These are phyloP conservation scores for Saturnispora sanitii DNA, from an alignment of 805 yeast species.

Conservation along the genomic window DNA sequence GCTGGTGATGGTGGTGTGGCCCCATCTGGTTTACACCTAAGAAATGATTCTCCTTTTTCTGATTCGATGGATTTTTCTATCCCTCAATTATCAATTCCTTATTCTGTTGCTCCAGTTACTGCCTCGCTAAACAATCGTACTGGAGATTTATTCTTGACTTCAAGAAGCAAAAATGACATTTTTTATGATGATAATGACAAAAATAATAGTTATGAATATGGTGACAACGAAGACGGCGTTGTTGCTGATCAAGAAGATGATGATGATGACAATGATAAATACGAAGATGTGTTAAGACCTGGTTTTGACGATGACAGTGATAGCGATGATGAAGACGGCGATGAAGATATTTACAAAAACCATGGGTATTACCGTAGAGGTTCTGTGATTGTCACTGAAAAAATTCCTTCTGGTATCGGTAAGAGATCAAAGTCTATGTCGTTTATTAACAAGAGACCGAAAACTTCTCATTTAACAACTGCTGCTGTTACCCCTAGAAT, in stretches of 20 bases:
- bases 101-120: conserved; percentile 69
- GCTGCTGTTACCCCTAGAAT: conserved; percentile 80
- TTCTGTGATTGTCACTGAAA: conserved; percentile 28
- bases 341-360: conserved; percentile 17
- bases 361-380: conserved; percentile 24
- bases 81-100: conserved; percentile 46
- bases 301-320: conserved; percentile 26
- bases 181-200: conserved; percentile 4
- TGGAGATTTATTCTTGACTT: not conserved
- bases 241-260: conserved; percentile 12
- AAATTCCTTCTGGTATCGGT: conserved; percentile 31
- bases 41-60: conserved; percentile 22
- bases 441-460: conserved; percentile 43
- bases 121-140: conserved; percentile 36
- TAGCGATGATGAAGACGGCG: conserved; percentile 33
- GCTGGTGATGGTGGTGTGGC: conserved; percentile 13
- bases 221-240: conserved; percentile 8
- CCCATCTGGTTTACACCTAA: conserved; percentile 23
- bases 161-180: conserved; percentile 4
- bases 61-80: conserved; percentile 27
- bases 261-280: conserved; percentile 31
- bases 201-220: not conserved
- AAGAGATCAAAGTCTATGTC: conserved; percentile 62
- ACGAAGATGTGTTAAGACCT: conserved; percentile 13
- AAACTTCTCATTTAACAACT: conserved; percentile 40